Percentiles rank a stretch among this genome's conserved stretches.
These are phyloP conservation scores for Hypoxylon subgilvum DNA, from an alignment of 495 filamentous ascomycete genomes.

Conservation along the genomic window DNA sequence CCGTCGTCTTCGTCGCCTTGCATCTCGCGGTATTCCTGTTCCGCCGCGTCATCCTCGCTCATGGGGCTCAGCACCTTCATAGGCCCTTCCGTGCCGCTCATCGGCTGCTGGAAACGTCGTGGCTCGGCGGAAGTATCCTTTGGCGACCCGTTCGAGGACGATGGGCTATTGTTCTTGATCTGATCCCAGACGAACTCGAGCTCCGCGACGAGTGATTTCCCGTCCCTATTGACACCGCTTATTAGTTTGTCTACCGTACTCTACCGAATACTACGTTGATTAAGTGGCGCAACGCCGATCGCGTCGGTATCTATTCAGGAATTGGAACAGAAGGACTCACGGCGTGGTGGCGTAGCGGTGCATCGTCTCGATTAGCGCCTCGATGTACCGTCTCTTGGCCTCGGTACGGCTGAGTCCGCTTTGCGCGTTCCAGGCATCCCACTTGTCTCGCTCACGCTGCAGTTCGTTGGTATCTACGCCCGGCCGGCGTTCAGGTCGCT, in stretches of 20 bases:
- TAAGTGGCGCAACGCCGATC: neutral
- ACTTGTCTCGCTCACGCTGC: conserved; percentile 65
- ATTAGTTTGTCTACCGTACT: conserved; percentile 1
- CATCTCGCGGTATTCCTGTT: conserved; percentile 50
- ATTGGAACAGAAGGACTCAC: conserved; percentile 43
- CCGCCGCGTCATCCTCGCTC: conserved; percentile 76
- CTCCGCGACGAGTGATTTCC: conserved; percentile 85
- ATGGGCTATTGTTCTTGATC: conserved; percentile 80
- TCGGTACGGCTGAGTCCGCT: conserved; percentile 82
- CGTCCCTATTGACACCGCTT: conserved; percentile 59
- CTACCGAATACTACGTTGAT: neutral
- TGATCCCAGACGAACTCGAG: conserved; percentile 99
- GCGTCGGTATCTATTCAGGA: no score
- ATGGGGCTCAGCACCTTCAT: conserved; percentile 79
- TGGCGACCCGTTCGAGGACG: conserved; percentile 62
- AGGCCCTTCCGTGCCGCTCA: conserved; percentile 57
- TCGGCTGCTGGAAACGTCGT: conserved; percentile 50
- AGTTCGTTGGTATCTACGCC: conserved; percentile 51
- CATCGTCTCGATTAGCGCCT: conserved; percentile 94
- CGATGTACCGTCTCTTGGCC: conserved; percentile 92
- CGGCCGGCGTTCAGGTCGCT: conserved; percentile 66
- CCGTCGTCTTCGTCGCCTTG: conserved; percentile 56
- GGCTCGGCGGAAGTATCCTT: conserved; percentile 47
- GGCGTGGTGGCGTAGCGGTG: conserved; percentile 86
- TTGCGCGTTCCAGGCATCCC: conserved; percentile 93